Evolutionary conservation across 176 grass and related monocot species (phyloP).

Genomic region (Rhipidocladum racemiflorum): DNA sequence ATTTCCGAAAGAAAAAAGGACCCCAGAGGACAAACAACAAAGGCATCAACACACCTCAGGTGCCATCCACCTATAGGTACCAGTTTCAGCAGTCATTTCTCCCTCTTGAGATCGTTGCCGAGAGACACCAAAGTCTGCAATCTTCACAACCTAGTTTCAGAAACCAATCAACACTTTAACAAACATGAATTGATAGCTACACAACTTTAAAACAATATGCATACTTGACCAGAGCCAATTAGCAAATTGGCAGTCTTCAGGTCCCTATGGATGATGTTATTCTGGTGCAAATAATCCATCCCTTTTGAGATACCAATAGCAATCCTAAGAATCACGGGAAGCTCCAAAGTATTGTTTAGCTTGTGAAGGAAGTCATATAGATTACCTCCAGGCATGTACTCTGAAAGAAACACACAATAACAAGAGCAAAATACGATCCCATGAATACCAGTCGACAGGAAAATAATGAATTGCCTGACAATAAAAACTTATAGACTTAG

Average conservation of each 20-base stretch:
- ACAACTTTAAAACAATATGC: conserved; percentile 10
- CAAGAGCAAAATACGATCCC: neutral
- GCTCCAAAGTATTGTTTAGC: conserved; percentile 58
- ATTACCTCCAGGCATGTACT: conserved; percentile 85
- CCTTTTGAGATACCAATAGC: conserved; percentile 80
- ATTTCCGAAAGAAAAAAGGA: neutral
- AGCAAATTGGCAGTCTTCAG: conserved; percentile 93
- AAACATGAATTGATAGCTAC: conserved; percentile 19
- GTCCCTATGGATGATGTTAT: conserved; percentile 94
- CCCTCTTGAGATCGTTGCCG: conserved; percentile 57
- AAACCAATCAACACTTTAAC: conserved; percentile 29
- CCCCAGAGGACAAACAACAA: neutral
- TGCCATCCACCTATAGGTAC: conserved; percentile 98
- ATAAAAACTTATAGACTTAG: neutral
- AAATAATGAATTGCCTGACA: neutral
- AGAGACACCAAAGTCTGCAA: conserved; percentile 94
- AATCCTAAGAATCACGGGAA: conserved; percentile 66
- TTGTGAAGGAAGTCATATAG: conserved; percentile 92
- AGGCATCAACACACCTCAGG: conserved; percentile 67
- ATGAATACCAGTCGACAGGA: neutral
- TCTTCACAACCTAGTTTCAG: conserved; percentile 75
- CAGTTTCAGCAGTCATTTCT: conserved; percentile 97
- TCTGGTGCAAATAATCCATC: conserved; percentile 89
- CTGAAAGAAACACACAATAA: conserved; percentile 47
- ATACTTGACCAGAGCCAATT: conserved; percentile 64